Evolutionary conservation across 768 basidiomycete species (phyloP), one percentile per base, ranked within the genome.

Genomic region (Hypholoma fasciculare): DNA sequence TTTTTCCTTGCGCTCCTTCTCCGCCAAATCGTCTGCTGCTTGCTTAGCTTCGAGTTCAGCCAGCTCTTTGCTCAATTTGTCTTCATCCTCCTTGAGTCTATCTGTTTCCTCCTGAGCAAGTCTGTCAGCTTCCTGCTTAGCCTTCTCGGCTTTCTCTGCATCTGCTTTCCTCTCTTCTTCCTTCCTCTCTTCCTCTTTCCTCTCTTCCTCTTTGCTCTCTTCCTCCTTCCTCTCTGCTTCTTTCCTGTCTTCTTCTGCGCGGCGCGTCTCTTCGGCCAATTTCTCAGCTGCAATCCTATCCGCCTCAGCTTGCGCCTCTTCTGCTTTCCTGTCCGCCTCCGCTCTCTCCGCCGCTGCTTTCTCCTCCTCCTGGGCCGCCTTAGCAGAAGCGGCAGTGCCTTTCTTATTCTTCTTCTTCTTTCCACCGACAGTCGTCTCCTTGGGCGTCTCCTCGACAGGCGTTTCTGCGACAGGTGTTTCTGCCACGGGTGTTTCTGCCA

Each of bases 351-450:
- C 52, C 42, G 20, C 38, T 27, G 23, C 26, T 14, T 54, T 54
- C 51, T 44, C 53, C 2, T 54, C 44, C 7, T 54, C 42, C 8
- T 54, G 39, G 40, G 40, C 42, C 19, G 26, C 43, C 16, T 48
- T 30, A 12, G 20, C 47, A 48, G 20, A 26, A 3, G 47, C 47
- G 14, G 47, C 47, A 30, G 23, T 23, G 13, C 26, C 53, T 30
- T 54, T 54, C 44, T 69, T 69, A 60, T 66, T 65, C 54, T 70
- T 67, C 52, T 69, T 69, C 59, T 69, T 68, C 61, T 69, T 70
- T 8, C 57, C 61, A 11, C 50, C 47, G 23, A 50, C 52, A 17
- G 61, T 52, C 19, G 61, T 62, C 30, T 57, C 60, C 40, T 62
- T 64, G 40, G 57, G 12, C 12, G 43, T 43, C 11, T 63, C 65